phyloP scores from a whole-genome alignment of 2,329 filamentous ascomycete species.

The Penicillium crustosum region DNA sequence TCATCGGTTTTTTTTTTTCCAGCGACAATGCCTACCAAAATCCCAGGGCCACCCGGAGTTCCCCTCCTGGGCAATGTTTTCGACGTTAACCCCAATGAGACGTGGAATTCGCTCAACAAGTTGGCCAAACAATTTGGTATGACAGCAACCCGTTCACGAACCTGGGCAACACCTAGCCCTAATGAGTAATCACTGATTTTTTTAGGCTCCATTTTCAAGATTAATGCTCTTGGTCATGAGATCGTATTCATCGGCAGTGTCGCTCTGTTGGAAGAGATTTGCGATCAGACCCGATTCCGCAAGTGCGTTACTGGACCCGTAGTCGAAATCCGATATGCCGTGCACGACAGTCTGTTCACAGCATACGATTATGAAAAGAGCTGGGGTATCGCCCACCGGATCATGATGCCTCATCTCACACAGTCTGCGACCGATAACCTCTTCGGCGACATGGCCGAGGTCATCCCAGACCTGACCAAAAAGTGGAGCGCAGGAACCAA shows the following conservation, averaged over 20 bases:
- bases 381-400: slow-evolving; percentile 63
- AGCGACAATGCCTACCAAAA: slow-evolving; percentile 47
- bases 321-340: slow-evolving; percentile 58
- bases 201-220: slow-evolving; percentile 60
- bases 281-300: slow-evolving; percentile 64
- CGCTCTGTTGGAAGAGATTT: slow-evolving; percentile 62
- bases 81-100: slow-evolving; percentile 51
- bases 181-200: background rate
- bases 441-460: slow-evolving; percentile 50
- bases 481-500: slow-evolving; percentile 47
- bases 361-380: slow-evolving; percentile 49
- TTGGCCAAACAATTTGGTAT: slow-evolving; percentile 51
- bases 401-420: slow-evolving; percentile 47
- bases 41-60: slow-evolving; percentile 53
- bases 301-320: slow-evolving; percentile 54
- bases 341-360: slow-evolving; percentile 68
- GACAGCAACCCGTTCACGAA: slow-evolving; percentile 1
- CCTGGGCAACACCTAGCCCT: background rate
- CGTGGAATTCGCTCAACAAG: slow-evolving; percentile 52
- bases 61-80: slow-evolving; percentile 55
- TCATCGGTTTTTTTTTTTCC: background rate
- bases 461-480: slow-evolving; percentile 48
- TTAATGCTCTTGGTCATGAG: slow-evolving; percentile 49
- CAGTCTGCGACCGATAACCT: slow-evolving; percentile 40
- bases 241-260: slow-evolving; percentile 55